Conservation (phyloP, 306 rosid species). For the Castanea crenata region DNA sequence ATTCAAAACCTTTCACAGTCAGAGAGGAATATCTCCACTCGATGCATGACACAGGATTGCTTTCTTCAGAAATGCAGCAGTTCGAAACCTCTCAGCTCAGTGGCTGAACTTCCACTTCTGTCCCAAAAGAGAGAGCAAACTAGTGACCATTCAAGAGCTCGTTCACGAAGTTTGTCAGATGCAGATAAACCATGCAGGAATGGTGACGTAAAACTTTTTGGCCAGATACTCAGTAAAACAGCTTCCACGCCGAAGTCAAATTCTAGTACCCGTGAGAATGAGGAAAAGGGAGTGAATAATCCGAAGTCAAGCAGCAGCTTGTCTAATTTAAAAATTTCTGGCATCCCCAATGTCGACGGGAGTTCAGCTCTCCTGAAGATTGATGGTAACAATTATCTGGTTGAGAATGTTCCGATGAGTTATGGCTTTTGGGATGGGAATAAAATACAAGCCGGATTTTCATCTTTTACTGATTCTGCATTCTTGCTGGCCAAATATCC, state of each 20-base stretch:
- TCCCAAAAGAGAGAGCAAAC: conserved; percentile 41
- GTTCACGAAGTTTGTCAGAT: conserved; percentile 40
- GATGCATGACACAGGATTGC: conserved; percentile 7
- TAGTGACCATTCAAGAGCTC: conserved; percentile 32
- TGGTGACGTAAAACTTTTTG: conserved; percentile 92
- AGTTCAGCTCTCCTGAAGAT: conserved; percentile 55
- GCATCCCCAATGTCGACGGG: conserved; percentile 50
- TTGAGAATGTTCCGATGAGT: conserved; percentile 64
- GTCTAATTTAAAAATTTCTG: conserved; percentile 41
- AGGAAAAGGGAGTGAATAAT: conserved; percentile 40
- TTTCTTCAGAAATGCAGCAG: conserved; percentile 28
- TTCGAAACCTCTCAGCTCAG: conserved; percentile 28
- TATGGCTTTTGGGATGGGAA: conserved; percentile 75
- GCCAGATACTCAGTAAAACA: conserved; percentile 73
- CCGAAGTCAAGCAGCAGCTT: conserved; percentile 47
- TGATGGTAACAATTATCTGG: conserved; percentile 39
- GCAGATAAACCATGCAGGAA: conserved; percentile 62
- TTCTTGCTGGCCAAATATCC: conserved; percentile 83
- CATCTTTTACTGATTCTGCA: conserved; percentile 76
- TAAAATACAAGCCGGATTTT: conserved; percentile 56
- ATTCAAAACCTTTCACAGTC: conserved; percentile 19
- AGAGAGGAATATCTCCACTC: conserved; percentile 20
- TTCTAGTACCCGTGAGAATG: conserved; percentile 41
- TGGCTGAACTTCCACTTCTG: conserved; percentile 44
- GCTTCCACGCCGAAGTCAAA: conserved; percentile 45